Percentiles rank a stretch among this genome's conserved stretches.
Evolutionary conservation across 1,139 yeast genomes (phyloP).

Genomic region (Blastobotrys malaysiensis): DNA sequence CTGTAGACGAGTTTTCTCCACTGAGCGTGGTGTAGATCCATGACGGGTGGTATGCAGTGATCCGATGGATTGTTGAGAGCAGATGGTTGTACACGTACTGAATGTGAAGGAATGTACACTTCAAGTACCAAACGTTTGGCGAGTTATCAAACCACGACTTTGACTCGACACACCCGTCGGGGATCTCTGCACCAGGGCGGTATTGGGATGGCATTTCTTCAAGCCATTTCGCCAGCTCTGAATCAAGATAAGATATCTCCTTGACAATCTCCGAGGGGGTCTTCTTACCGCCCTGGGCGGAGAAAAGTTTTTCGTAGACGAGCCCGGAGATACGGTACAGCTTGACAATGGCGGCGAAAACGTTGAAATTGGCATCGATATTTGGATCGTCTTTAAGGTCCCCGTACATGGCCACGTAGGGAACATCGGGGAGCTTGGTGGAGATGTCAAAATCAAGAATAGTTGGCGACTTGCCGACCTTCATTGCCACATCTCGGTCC

Average conservation of each 20-base stretch:
- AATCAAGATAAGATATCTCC: constrained; percentile 29
- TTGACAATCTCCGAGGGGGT: constrained; percentile 25
- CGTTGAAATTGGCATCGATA: neutral
- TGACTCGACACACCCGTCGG: neutral
- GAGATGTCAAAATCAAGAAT: constrained; percentile 44
- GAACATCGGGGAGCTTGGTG: constrained; percentile 15
- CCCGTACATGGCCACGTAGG: neutral
- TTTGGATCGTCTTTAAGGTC: constrained; percentile 8
- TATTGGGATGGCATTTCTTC: constrained; percentile 26
- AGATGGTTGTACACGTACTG: constrained; percentile 26
- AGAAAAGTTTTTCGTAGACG: constrained; percentile 29
- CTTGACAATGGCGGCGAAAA: constrained; percentile 13
- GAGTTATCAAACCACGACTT: neutral
- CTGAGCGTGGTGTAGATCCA: constrained; percentile 21
- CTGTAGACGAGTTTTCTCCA: constrained; percentile 9
- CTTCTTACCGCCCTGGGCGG: constrained; percentile 30
- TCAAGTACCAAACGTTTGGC: constrained; percentile 6
- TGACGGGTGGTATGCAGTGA: constrained; percentile 31
- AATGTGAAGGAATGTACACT: constrained; percentile 14
- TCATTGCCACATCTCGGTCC: constrained; percentile 52
- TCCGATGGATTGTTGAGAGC: constrained; percentile 24
- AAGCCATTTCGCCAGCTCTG: constrained; percentile 30
- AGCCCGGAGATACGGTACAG: constrained; percentile 23
- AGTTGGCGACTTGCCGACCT: constrained; percentile 57
- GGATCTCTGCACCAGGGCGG: constrained; percentile 21